A percentile compares a stretch with the other conserved stretches of the same genome.
Conservation (phyloP, 306 rosid genomes). For the Quercus agrifolia region DNA sequence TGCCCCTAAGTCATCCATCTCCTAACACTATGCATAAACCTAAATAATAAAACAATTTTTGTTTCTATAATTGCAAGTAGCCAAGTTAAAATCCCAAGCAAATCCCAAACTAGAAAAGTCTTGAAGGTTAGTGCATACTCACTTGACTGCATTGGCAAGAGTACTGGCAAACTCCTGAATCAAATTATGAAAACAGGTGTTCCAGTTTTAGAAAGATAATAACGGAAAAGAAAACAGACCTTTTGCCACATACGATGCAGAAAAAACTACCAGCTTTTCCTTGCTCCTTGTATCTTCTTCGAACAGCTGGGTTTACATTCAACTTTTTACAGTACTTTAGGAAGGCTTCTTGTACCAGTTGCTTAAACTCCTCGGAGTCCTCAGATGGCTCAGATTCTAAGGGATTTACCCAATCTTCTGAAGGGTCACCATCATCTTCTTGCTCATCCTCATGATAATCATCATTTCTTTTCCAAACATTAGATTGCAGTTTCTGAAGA, state of each 20-base stretch:
- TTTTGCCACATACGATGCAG: slow-evolving; percentile 92
- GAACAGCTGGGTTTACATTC: slow-evolving; percentile 57
- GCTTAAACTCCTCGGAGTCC: slow-evolving; percentile 77
- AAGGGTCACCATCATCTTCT: slow-evolving; percentile 45
- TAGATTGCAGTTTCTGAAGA: slow-evolving; percentile 41
- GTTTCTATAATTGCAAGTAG: background rate
- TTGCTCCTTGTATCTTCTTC: slow-evolving; percentile 74
- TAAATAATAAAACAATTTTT: background rate
- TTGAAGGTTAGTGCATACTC: slow-evolving; percentile 26
- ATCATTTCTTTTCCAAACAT: slow-evolving; percentile 70
- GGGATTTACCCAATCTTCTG: slow-evolving; percentile 51
- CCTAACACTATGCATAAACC: background rate
- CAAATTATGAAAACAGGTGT: slow-evolving; percentile 38
- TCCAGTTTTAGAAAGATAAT: slow-evolving; percentile 42
- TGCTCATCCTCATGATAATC: slow-evolving; percentile 39
- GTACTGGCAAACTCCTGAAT: slow-evolving; percentile 38
- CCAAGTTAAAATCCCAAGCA: background rate
- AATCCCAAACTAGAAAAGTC: slow-evolving; percentile 17
- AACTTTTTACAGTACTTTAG: slow-evolving; percentile 64
- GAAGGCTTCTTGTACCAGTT: slow-evolving; percentile 73
- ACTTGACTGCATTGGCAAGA: slow-evolving; percentile 34
- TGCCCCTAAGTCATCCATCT: background rate
- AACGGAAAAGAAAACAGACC: slow-evolving; percentile 76
- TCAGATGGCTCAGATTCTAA: slow-evolving; percentile 57
- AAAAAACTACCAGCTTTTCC: slow-evolving; percentile 90